Conservation (phyloP, 495 filamentous ascomycete species). For the Penicillium fimorum region DNA sequence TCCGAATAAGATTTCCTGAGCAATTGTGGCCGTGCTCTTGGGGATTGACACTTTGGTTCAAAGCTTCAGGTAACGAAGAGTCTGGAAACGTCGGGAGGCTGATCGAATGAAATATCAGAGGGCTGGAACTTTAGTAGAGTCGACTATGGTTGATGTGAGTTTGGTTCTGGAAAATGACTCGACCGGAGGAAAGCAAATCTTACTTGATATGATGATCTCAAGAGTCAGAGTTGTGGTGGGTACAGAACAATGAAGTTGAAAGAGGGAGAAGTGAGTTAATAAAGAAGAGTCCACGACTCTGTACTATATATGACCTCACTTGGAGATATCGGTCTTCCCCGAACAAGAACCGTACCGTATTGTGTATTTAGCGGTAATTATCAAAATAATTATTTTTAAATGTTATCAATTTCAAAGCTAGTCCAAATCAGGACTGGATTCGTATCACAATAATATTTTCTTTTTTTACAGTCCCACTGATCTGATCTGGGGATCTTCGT, state of each 20-base stretch:
- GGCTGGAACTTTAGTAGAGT: slow-evolving; percentile 23
- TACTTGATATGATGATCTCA: slow-evolving; percentile 17
- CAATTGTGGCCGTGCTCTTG: slow-evolving; percentile 18
- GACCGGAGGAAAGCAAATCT: slow-evolving; percentile 19
- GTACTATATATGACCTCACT: slow-evolving; percentile 9
- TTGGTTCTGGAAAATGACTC: slow-evolving; percentile 25
- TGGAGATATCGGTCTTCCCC: not conserved
- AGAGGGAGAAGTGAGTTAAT: slow-evolving; percentile 17
- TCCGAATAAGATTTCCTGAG: slow-evolving; percentile 28
- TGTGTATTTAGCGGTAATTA: not conserved
- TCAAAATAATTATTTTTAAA: not conserved
- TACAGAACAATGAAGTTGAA: slow-evolving; percentile 23
- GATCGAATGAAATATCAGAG: slow-evolving; percentile 14
- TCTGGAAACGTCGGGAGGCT: slow-evolving; percentile 41
- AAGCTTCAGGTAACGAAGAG: slow-evolving; percentile 26
- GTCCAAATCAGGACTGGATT: not conserved
- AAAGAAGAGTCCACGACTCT: slow-evolving; percentile 6
- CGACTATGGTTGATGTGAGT: slow-evolving; percentile 13
- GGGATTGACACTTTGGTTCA: slow-evolving; percentile 10
- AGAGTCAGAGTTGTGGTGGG: slow-evolving; percentile 11
- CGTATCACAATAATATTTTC: slow-evolving; percentile 1
- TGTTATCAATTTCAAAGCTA: not conserved
- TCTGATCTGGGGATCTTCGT: slow-evolving; percentile 10
- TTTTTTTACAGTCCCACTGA: slow-evolving; percentile 7
- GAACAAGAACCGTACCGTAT: slow-evolving; percentile 7